Base-by-base conservation (phyloP, 1,139 yeast genomes). In the Suhomyces atakaporum region DNA sequence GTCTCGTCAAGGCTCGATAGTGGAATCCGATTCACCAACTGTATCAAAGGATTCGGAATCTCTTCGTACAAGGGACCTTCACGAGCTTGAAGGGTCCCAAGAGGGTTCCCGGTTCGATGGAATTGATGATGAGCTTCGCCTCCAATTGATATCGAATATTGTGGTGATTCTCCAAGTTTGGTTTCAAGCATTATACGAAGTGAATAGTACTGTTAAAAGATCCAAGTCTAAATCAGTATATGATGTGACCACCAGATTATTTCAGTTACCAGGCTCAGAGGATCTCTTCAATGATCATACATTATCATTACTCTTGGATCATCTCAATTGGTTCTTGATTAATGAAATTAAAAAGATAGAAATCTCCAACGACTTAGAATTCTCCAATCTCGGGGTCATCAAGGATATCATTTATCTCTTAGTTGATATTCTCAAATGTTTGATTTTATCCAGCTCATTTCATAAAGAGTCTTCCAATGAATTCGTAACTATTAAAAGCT, bases 361-460 rank as follows among this genome's bases (percentile, higher is more conserved):
- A 25, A 21, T 33, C 3, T 43, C 56, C 1, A 35, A 36, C 3
- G 38, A 42, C 9, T 46, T 50, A 2, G 48, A 48, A 13, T 53
- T 54, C 35, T 34, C 42, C 4, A 43, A 50, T 23, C 49, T 63
- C 35, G 29, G 37, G 1, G 46, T 58, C n/a, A 46, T 63, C 9
- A 63, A 62, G 35, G 68, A 64, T 28, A 41, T 54, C 3, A 50
- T 68, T 7, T 46, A 47, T 16, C 45, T 64, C 33, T 31, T 66
- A 10, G 52, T 51, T 27, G 62, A 57, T 27, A 56, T 58, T n/a
- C 48, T 63, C 33, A 48, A 48, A 25, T 35, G 56, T 5, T 36
- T 60, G 5, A 53, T 42, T 34, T 40, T 38, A 25, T 47, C 58
- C 7, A 38, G 55, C 24, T 39, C 40, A 16, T 33, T 42, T 16